A percentile compares a stretch with the other conserved stretches of the same genome.
These are phyloP conservation scores for Xeromyces bisporus DNA, from an alignment of 495 filamentous ascomycete species.

Conservation along the genomic window DNA sequence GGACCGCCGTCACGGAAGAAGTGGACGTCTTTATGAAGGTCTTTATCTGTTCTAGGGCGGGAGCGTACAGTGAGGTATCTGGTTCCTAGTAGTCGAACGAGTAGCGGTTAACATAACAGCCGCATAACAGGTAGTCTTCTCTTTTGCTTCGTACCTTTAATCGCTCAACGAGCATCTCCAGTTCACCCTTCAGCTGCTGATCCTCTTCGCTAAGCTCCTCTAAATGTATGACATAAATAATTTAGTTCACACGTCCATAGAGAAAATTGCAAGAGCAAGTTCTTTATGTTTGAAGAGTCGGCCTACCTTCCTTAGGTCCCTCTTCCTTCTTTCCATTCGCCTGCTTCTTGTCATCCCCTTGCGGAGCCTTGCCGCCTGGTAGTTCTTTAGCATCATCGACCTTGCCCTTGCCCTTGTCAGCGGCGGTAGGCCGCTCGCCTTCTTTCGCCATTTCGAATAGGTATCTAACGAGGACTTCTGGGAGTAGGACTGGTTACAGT, in stretches of 20 bases:
- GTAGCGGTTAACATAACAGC: slow-evolving; percentile 13
- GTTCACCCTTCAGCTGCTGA: slow-evolving; percentile 91
- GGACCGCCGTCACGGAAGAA: slow-evolving; percentile 96
- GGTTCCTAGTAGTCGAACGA: slow-evolving; percentile 43
- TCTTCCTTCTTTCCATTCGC: slow-evolving; percentile 63
- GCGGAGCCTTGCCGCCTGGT: slow-evolving; percentile 42
- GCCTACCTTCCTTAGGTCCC: slow-evolving; percentile 38
- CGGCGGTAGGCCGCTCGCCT: slow-evolving; percentile 64
- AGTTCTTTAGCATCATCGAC: slow-evolving; percentile 43
- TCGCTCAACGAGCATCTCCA: slow-evolving; percentile 95
- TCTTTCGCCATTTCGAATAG: slow-evolving; percentile 68
- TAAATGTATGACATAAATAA: slow-evolving; percentile 10
- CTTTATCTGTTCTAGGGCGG: slow-evolving; percentile 88
- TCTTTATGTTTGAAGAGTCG: slow-evolving; percentile 1
- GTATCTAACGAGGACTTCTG: slow-evolving; percentile 19
- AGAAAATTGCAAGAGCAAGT: neutral
- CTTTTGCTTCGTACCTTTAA: slow-evolving; percentile 53
- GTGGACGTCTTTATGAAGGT: slow-evolving; percentile 96
- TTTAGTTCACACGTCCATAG: neutral
- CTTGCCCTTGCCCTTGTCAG: slow-evolving; percentile 95
- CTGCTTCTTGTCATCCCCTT: slow-evolving; percentile 51
- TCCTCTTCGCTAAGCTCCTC: slow-evolving; percentile 97
- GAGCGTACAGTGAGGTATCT: slow-evolving; percentile 74
- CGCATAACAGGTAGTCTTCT: slow-evolving; percentile 6
- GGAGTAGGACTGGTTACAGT: slow-evolving; percentile 1